These are phyloP conservation scores for Bisporella sp. DNA, from an alignment of 2,329 filamentous ascomycete genomes.

Conservation along the genomic window DNA sequence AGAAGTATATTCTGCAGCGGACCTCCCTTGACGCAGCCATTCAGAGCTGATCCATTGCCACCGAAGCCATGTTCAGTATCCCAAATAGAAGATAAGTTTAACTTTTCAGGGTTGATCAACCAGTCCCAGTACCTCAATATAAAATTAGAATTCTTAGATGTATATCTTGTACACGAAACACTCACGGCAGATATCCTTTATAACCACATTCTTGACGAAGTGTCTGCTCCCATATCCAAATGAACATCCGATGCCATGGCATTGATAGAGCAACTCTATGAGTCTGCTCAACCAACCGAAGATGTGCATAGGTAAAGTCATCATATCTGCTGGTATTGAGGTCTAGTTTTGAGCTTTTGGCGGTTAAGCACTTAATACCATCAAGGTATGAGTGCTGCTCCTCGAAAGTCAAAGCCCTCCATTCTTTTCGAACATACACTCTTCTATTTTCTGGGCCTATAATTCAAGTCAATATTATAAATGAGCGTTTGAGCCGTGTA, in stretches of 20 bases:
- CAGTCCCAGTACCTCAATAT: neutral
- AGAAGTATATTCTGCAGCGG: neutral
- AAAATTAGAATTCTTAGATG: neutral
- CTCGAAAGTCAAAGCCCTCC: neutral
- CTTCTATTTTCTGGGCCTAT: too few species aligned
- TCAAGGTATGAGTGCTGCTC: neutral
- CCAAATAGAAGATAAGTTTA: neutral
- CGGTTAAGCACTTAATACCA: neutral
- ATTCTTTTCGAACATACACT: neutral
- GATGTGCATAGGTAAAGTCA: neutral
- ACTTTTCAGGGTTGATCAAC: neutral
- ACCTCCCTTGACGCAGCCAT: neutral
- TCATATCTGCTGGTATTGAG: neutral
- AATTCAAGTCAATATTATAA: too few species aligned
- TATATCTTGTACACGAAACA: neutral
- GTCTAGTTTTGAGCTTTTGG: neutral
- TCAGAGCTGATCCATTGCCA: neutral
- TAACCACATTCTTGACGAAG: neutral
- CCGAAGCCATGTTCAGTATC: neutral
- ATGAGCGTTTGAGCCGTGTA: too few species aligned
- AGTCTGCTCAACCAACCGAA: neutral
- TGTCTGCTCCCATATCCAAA: neutral
- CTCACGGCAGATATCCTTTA: neutral
- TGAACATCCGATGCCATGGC: neutral
- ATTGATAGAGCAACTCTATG: neutral